These are phyloP conservation scores for Gnaphalium uliginosum DNA, from an alignment of 129 eudicot species.

Conservation along the genomic window DNA sequence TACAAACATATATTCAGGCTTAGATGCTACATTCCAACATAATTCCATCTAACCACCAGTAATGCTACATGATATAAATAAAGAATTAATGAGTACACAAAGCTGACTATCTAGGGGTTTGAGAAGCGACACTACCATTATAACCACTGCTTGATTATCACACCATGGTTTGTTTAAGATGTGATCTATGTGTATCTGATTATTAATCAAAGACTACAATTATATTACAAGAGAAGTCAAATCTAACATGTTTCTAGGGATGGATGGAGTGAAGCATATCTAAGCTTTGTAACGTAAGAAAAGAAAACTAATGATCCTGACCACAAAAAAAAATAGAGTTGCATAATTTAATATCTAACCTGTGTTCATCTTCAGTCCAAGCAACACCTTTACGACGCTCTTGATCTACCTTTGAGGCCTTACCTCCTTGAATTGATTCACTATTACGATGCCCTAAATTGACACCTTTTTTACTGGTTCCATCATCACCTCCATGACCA, in stretches of 20 bases:
- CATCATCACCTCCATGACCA: slow-evolving; percentile 43
- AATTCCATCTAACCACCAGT: no score
- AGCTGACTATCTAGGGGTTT: no score
- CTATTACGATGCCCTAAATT: slow-evolving; percentile 34
- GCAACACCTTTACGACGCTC: slow-evolving; percentile 74
- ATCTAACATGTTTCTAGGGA: background rate
- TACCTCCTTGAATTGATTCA: slow-evolving; percentile 56
- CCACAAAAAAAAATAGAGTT: background rate
- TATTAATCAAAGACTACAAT: background rate
- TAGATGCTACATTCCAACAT: no score
- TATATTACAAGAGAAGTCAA: background rate
- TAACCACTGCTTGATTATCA: no score
- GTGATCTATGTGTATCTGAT: background rate
- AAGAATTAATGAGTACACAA: no score
- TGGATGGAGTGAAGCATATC: background rate
- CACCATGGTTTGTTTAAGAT: background rate
- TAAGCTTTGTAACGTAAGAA: background rate
- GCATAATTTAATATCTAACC: slow-evolving; percentile 30
- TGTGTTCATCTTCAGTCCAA: slow-evolving; percentile 88
- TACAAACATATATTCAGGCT: no score
- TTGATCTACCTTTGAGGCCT: slow-evolving; percentile 63
- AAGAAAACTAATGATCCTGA: background rate
- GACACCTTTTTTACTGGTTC: slow-evolving; percentile 55
- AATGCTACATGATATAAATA: no score
- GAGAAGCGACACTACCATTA: no score